These are phyloP conservation scores for Malassezia nana DNA, from an alignment of 1,284 basidiomycete species.

Conservation along the genomic window DNA sequence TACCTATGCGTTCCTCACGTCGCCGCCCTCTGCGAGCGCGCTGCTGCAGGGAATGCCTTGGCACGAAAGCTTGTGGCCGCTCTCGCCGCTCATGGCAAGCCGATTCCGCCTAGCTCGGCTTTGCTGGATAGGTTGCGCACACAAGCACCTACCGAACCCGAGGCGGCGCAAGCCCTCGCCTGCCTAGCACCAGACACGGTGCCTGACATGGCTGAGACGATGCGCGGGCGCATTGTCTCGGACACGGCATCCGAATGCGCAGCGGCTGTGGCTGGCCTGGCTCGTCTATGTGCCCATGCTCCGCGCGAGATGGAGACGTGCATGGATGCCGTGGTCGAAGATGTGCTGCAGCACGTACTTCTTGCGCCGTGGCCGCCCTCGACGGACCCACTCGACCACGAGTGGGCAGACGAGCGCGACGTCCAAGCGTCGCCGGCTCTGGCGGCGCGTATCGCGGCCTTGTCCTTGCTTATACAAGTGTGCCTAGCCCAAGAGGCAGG, in stretches of 20 bases:
- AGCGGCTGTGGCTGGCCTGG: slow-evolving; percentile 62
- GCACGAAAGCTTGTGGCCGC: slow-evolving; percentile 3
- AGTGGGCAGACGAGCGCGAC: slow-evolving; percentile 31
- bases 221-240: slow-evolving; percentile 50
- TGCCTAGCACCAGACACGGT: background rate
- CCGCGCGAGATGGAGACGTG: slow-evolving; percentile 66
- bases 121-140: background rate
- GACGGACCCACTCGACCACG: slow-evolving; percentile 16
- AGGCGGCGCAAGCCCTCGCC: slow-evolving; percentile 3
- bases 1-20: slow-evolving; percentile 7
- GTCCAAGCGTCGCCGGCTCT: slow-evolving; percentile 21
- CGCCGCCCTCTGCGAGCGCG: background rate
- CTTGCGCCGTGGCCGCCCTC: slow-evolving; percentile 24
- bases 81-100: background rate
- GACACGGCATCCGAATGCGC: slow-evolving; percentile 41
- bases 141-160: background rate
- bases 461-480: slow-evolving; percentile 25
- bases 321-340: slow-evolving; percentile 66
- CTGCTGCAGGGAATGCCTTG: background rate
- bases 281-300: slow-evolving; percentile 63
- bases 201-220: background rate
- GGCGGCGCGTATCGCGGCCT: slow-evolving; percentile 7
- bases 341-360: slow-evolving; percentile 53
- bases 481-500: background rate
- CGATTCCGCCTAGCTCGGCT: background rate